phyloP scores from a whole-genome alignment of 306 rosid genomes.

The Ammopiptanthus mongolicus region DNA sequence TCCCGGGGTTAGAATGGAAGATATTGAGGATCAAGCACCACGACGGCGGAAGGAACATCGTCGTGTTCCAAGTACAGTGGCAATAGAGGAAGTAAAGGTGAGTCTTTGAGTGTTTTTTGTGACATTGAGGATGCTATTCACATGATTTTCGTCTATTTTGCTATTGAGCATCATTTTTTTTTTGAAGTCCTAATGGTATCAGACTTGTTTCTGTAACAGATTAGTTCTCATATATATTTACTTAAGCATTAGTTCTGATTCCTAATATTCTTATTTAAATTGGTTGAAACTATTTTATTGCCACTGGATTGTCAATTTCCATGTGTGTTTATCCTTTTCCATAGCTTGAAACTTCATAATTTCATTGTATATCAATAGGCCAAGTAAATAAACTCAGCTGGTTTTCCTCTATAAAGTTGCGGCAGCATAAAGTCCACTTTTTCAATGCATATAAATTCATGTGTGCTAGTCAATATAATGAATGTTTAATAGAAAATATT shows the following conservation, averaged over 20 bases:
- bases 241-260: background rate
- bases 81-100: conserved; percentile 94
- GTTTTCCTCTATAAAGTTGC: background rate
- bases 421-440: background rate
- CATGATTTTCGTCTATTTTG: conserved; percentile 1
- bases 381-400: background rate
- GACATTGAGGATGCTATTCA: conserved; percentile 5
- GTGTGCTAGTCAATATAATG: background rate
- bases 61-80: conserved; percentile 91
- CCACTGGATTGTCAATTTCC: background rate
- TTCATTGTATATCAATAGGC: background rate
- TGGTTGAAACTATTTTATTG: background rate
- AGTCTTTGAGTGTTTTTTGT: conserved; percentile 22
- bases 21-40: conserved; percentile 65
- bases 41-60: conserved; percentile 88
- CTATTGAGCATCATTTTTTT: background rate
- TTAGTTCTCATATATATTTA: background rate
- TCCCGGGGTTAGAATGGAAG: conserved; percentile 81
- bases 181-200: background rate
- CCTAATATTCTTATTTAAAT: background rate
- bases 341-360: background rate
- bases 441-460: background rate
- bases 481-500: background rate
- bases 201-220: background rate
- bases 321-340: background rate